A percentile compares a stretch with the other conserved stretches of the same genome.
These are phyloP conservation scores for Clarireedia hainanense DNA, from an alignment of 2,329 filamentous ascomycete genomes.

Conservation along the genomic window DNA sequence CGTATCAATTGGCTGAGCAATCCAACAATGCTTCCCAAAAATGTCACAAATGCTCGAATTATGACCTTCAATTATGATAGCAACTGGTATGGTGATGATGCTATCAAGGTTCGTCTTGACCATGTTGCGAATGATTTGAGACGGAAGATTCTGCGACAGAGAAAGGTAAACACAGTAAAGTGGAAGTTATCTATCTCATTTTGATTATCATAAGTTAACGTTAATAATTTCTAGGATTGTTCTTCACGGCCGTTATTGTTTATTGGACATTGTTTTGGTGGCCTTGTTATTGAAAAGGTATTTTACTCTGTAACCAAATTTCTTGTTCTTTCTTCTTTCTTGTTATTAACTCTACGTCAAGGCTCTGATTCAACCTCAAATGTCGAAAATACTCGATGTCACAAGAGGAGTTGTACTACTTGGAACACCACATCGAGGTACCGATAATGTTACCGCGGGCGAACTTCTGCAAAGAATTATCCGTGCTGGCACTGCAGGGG, in stretches of 20 bases:
- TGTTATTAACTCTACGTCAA: background rate
- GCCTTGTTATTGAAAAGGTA: slow-evolving; percentile 4
- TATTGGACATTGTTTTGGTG: slow-evolving; percentile 3
- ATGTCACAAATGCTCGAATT: no score
- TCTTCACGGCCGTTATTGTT: background rate
- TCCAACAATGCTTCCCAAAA: background rate
- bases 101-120: no score
- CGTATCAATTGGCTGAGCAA: slow-evolving; percentile 2
- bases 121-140: background rate
- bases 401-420: slow-evolving; percentile 1
- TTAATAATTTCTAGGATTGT: background rate
- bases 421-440: slow-evolving; percentile 1
- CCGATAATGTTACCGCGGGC: background rate
- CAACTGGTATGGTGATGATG: no score
- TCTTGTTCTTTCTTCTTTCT: background rate
- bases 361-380: background rate
- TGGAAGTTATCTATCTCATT: no score
- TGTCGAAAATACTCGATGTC: slow-evolving; percentile 1
- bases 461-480: background rate
- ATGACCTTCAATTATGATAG: no score
- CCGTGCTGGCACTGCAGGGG: background rate
- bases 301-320: background rate
- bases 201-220: no score
- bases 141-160: background rate
- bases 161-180: background rate